Evolutionary conservation across 1,284 basidiomycete genomes (phyloP), one percentile per base, ranked within the genome.

Genomic region (Cystobasidium pallidum): DNA sequence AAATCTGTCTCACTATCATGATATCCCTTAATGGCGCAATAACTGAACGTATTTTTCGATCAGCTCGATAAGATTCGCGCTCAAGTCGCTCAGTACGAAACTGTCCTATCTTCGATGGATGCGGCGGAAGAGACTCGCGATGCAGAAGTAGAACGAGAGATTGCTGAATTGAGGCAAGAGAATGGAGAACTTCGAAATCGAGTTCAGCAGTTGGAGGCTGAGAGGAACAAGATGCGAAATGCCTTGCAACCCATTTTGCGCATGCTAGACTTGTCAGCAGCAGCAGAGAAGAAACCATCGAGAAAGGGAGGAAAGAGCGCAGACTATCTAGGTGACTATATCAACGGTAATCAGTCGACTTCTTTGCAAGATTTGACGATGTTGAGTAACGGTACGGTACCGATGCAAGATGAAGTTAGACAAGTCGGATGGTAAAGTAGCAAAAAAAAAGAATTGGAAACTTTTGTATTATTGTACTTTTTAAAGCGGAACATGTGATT

Each of bases 51-150:
- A 8, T 30, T 49, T n/a, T 21, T n/a, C 21, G 7, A 32, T n/a
- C 62, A 66, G 64, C 64, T 66, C 45, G 49, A 41, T 28, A 52
- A 66, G 64, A 66, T 66, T n/a, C 26, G 52, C 13, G 34, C 36
- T 19, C 64, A 57, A 55, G 51, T 66, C 19, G 30, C 49, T 7
- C 34, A 64, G 26, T 64, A 64, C 47, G 62, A 64, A 24, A 36
- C n/a, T 32, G 62, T 43, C 17, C 45, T 64, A 11, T 28, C 62
- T 51, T 49, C 43, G 4, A 49, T 64, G 43, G 47, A 51, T 32
- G 62, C 26, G 34, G 30, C 34, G 24, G 58, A 43, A 8, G 39
- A 21, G 17, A 21, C 45, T 6, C 21, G n/a, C 21, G 32, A 51
- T 64, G 26, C 28, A 17, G 62, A 47, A 24, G 28, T 64, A 4